Evolutionary conservation across 495 filamentous ascomycete genomes (phyloP).

Genomic region (Trichoderma parareesei): DNA sequence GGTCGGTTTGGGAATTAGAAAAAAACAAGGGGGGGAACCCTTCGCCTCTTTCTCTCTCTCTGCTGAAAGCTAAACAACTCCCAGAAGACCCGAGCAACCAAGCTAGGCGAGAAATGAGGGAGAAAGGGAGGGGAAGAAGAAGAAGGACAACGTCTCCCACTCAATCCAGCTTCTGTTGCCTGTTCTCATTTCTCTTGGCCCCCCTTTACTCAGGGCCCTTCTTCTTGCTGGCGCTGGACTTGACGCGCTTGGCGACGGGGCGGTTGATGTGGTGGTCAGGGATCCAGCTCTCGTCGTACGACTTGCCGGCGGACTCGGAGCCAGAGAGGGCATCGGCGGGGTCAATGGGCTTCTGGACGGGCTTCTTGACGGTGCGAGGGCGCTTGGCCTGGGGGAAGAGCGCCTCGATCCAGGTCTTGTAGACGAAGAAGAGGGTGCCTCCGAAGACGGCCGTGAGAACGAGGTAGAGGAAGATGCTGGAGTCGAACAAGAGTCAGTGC

Average conservation of each 20-base stretch:
- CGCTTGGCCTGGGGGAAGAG: slow-evolving; percentile 89
- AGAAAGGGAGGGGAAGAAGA: background rate
- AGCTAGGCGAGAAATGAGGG: too few species aligned
- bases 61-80: background rate
- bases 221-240: slow-evolving; percentile 55
- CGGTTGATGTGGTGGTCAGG: slow-evolving; percentile 84
- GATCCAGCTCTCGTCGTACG: slow-evolving; percentile 95
- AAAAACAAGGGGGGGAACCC: too few species aligned
- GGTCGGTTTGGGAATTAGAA: too few species aligned
- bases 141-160: background rate
- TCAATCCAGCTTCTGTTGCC: background rate
- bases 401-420: slow-evolving; percentile 94
- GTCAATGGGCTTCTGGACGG: slow-evolving; percentile 33
- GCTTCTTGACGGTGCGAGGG: slow-evolving; percentile 49
- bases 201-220: slow-evolving; percentile 24
- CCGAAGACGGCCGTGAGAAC: slow-evolving; percentile 71
- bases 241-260: slow-evolving; percentile 70
- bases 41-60: too few species aligned
- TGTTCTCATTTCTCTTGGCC: background rate
- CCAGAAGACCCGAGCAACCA: background rate
- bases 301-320: slow-evolving; percentile 57
- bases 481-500: background rate
- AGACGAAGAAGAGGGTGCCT: slow-evolving; percentile 87
- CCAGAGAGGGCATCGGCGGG: slow-evolving; percentile 53
- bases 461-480: slow-evolving; percentile 92